Percentiles rank a stretch among this genome's conserved stretches.
Evolutionary conservation across 148 eudicot genomes (phyloP).

Genomic region (Gaultheria prostrata): DNA sequence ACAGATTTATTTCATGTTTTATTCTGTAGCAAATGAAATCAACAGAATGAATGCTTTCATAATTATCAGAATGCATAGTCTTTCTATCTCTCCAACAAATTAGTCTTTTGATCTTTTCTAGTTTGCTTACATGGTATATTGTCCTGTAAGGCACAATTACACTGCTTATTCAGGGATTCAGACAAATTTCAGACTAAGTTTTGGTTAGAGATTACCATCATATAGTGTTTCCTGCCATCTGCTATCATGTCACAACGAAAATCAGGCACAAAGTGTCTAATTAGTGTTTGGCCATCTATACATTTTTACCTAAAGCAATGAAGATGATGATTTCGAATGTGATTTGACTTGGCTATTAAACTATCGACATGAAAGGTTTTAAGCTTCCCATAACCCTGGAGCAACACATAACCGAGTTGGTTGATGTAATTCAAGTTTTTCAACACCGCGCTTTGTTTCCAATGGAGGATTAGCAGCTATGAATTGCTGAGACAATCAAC

Average conservation of each 20-base stretch:
- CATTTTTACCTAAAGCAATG: background rate
- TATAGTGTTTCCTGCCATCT: background rate
- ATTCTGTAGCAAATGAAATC: background rate
- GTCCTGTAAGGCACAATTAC: background rate
- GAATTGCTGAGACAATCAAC: background rate
- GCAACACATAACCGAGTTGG: background rate
- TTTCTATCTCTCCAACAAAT: background rate
- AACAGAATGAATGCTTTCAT: background rate
- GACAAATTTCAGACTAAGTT: background rate
- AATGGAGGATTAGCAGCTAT: background rate
- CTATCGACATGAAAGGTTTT: background rate
- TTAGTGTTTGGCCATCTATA: background rate
- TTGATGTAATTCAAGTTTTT: background rate
- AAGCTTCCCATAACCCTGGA: background rate
- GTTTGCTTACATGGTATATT: background rate
- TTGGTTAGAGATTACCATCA: background rate
- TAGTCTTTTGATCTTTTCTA: background rate
- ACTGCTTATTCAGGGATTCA: background rate
- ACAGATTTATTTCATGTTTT: background rate
- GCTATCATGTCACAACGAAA: background rate
- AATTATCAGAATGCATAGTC: background rate
- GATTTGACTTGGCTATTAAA: background rate
- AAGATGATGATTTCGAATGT: background rate
- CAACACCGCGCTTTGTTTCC: background rate
- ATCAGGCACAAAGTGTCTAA: background rate